Percentiles rank a stretch among this genome's conserved stretches.
Conservation (phyloP, 2,329 filamentous ascomycete genomes). For the Penicillium griseofulvum region DNA sequence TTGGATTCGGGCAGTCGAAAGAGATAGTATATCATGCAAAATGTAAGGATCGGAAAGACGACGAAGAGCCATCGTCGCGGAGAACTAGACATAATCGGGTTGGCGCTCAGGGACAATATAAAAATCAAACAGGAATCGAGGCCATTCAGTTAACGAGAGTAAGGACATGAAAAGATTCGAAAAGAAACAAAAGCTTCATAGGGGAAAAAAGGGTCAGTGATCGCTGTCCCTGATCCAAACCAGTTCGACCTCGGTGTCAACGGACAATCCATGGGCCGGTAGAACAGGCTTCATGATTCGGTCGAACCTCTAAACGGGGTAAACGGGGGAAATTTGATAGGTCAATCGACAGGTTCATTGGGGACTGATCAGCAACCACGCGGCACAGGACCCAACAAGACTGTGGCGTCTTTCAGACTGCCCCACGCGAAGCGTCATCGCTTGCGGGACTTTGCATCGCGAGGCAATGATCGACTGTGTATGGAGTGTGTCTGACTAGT, state of each 20-base stretch:
- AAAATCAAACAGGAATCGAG: constrained; percentile 6
- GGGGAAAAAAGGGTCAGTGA: constrained; percentile 14
- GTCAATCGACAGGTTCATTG: constrained; percentile 10
- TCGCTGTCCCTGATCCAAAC: constrained; percentile 9
- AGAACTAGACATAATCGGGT: constrained; percentile 20
- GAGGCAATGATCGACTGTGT: constrained; percentile 20
- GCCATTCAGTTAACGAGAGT: constrained; percentile 1
- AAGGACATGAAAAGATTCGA: neutral
- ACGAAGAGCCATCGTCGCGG: constrained; percentile 26
- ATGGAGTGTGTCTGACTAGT: neutral
- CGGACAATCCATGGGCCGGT: constrained; percentile 18
- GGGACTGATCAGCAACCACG: constrained; percentile 23
- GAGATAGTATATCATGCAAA: constrained; percentile 20
- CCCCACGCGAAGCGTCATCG: constrained; percentile 27
- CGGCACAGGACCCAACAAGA: constrained; percentile 22
- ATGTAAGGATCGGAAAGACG: constrained; percentile 22
- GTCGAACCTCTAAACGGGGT: constrained; percentile 2
- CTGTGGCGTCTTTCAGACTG: constrained; percentile 14
- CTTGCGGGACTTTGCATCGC: constrained; percentile 14
- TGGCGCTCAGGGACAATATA: neutral
- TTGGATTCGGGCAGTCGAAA: constrained; percentile 10
- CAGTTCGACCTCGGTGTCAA: constrained; percentile 8
- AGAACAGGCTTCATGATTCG: constrained; percentile 15
- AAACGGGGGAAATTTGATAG: constrained; percentile 17
- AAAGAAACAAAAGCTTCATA: constrained; percentile 6